Evolutionary conservation across 345 rosid species (phyloP).

Genomic region (Citrus glauca): DNA sequence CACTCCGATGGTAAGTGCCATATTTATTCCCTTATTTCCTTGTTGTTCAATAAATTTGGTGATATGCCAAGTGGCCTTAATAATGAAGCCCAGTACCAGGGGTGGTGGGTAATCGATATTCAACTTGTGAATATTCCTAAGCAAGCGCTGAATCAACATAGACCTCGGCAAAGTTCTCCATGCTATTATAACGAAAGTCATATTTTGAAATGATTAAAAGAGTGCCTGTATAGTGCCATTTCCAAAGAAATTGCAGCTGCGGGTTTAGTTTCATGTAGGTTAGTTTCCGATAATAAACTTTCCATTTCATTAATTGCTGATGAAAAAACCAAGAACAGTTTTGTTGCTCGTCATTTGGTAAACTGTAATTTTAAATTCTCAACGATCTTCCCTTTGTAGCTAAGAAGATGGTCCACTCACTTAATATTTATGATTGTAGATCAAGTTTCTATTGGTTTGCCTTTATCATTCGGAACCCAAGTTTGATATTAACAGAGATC

Average conservation of each 20-base stretch:
- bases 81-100: not conserved
- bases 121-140: not conserved
- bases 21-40: slow-evolving; percentile 3
- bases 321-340: not conserved
- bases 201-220: not conserved
- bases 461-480: not conserved
- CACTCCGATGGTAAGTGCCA: slow-evolving; percentile 66
- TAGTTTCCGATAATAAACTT: not conserved
- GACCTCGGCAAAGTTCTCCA: not conserved
- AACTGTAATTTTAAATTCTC: no score
- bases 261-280: not conserved
- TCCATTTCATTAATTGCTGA: not conserved
- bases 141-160: not conserved
- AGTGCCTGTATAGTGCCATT: not conserved
- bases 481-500: not conserved
- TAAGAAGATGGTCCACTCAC: not conserved
- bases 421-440: not conserved
- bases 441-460: not conserved
- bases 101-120: not conserved
- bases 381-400: no score
- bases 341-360: no score
- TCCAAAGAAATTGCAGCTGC: not conserved
- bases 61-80: not conserved
- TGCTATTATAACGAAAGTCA: not conserved
- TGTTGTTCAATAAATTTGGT: not conserved